Base-by-base conservation (phyloP, 1,284 basidiomycete genomes). In the Leucoagaricus sp. region DNA sequence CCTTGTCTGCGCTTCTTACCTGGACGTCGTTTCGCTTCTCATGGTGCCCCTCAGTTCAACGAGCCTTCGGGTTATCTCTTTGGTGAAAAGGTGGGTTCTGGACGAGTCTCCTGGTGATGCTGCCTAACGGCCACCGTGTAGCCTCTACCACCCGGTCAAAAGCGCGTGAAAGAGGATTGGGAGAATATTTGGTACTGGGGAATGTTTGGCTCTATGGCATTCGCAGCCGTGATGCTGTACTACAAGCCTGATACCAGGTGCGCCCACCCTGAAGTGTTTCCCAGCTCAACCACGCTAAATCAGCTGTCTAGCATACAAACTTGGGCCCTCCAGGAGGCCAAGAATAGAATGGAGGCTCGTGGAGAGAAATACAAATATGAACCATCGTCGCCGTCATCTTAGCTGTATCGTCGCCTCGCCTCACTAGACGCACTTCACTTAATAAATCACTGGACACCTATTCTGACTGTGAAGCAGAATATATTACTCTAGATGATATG, bases 161-260 rank as follows among this genome's bases (percentile, higher is more conserved):
- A 91, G 70, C 84, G 94, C 64, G 83, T 87, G 67, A 89, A 89
- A 72, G 91, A 94, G 70, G 83, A 87, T 51, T 96, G 94, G 94
- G 94, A 94, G 78, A 84, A 81, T 64, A 79, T 91, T 51, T 96
- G 92, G 89, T 93, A 93, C 71, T 72, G 86, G 65, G 94, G 94
- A 28, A 93, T 98, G 87, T 94, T 92, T 68, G 96, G 95, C 44
- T 82, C 87, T 12, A 90, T 98, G 83, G 85, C 78, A 5, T 77
- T 94, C 58, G 91, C 87, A 29, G 75, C 80, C 7, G 83, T 96
- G 45, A 75, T 93, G 66, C 75, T 94, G 46, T 91, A 93, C 75
- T 98, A 96, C 82, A 97, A 97, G 78, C 96, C 96, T 5, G 94
- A 98, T 71, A 96, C 92, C 17, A 95, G 89, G 95, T 95, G 67